Conservation (phyloP, 2,329 filamentous ascomycete genomes). For the Arthroderma sp. region DNA sequence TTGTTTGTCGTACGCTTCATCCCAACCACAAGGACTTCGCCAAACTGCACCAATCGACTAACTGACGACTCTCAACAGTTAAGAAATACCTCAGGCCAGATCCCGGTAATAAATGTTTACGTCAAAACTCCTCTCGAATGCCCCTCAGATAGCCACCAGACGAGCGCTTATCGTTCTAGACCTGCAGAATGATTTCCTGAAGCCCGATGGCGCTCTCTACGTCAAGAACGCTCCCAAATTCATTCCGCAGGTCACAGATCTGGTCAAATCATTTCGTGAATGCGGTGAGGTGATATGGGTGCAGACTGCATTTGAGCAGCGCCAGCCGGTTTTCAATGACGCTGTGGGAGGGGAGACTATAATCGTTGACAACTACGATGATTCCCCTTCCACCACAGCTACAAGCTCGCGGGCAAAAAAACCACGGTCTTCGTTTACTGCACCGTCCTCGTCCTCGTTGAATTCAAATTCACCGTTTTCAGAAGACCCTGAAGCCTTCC, state of each 20-base stretch:
- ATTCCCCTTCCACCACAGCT: neutral
- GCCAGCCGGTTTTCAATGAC: conserved; percentile 42
- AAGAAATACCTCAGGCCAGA: no score
- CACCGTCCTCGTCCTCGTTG: neutral
- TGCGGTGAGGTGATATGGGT: conserved; percentile 73
- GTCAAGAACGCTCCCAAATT: conserved; percentile 53
- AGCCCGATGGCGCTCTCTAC: conserved; percentile 52
- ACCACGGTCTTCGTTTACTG: neutral
- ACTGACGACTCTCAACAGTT: no score
- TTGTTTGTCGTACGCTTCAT: no score
- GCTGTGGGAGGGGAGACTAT: conserved; percentile 35
- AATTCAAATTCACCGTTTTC: neutral
- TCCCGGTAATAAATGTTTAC: conserved; percentile 3
- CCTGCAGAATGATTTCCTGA: conserved; percentile 80
- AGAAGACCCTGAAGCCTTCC: conserved; percentile 31
- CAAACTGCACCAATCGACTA: no score
- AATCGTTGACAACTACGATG: conserved; percentile 22
- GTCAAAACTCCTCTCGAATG: conserved; percentile 6
- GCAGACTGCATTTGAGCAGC: conserved; percentile 57
- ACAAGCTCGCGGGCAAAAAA: neutral
- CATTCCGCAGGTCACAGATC: conserved; percentile 49
- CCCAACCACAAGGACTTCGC: no score
- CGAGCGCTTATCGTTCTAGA: conserved; percentile 72
- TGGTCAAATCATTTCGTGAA: conserved; percentile 61
- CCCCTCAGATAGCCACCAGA: conserved; percentile 37